A percentile compares a stretch with the other conserved stretches of the same genome.
phyloP scores from a whole-genome alignment of 805 yeast species.

The Wickerhamiella spandovensis region DNA sequence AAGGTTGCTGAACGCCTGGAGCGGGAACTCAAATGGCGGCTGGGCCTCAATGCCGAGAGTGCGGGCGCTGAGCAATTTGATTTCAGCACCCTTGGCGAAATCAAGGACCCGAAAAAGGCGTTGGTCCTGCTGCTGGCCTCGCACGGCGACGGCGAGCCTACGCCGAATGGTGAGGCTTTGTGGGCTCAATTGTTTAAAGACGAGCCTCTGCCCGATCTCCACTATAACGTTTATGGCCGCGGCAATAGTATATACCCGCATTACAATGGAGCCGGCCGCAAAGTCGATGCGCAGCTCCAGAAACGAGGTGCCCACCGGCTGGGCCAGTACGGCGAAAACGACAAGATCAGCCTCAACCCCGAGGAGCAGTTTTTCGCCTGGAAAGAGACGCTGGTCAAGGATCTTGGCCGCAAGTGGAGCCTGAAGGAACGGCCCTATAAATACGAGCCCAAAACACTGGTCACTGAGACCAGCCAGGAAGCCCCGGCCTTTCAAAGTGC shows the following conservation, averaged over 20 bases:
- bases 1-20: constrained; percentile 70
- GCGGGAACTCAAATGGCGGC: constrained; percentile 60
- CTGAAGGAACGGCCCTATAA: constrained; percentile 52
- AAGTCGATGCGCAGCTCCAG: constrained; percentile 31
- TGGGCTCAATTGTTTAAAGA: constrained; percentile 32
- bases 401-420: constrained; percentile 40
- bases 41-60: constrained; percentile 55
- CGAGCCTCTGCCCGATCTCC: constrained; percentile 29
- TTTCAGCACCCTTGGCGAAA: constrained; percentile 45
- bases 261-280: constrained; percentile 55
- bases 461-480: constrained; percentile 29
- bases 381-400: constrained; percentile 56
- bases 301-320: constrained; percentile 48
- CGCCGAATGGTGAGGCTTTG: constrained; percentile 47
- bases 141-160: constrained; percentile 84
- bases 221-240: constrained; percentile 55
- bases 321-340: constrained; percentile 61
- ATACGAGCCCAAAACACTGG: constrained; percentile 46
- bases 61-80: constrained; percentile 50
- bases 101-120: constrained; percentile 32
- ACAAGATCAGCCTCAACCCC: constrained; percentile 68
- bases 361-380: constrained; percentile 74
- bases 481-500: not conserved
- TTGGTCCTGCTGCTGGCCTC: constrained; percentile 60
- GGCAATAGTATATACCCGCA: constrained; percentile 79